These are phyloP conservation scores for Starmerella kuoi DNA, from an alignment of 805 yeast genomes.

Conservation along the genomic window DNA sequence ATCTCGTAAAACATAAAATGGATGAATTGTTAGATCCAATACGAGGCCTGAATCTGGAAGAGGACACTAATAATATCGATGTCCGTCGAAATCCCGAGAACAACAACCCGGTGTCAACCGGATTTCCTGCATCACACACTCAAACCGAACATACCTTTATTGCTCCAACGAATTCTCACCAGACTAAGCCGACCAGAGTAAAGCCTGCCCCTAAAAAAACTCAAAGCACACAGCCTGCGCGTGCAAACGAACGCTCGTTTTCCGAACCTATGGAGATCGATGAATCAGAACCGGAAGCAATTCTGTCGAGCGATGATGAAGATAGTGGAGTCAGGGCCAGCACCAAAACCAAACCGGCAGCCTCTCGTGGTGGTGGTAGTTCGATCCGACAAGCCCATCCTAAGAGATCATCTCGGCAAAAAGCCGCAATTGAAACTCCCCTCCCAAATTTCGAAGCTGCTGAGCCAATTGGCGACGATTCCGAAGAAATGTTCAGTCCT, in stretches of 20 bases:
- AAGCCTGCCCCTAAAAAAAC: no score
- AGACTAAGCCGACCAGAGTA: no score
- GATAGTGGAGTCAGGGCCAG: no score
- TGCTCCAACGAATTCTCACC: no score
- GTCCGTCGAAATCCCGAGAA: no score
- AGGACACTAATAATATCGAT: background rate
- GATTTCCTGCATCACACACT: no score
- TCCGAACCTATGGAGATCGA: background rate
- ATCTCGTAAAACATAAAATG: conserved; percentile 24
- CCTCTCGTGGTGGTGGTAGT: background rate
- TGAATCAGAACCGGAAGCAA: background rate
- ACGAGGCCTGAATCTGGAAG: background rate
- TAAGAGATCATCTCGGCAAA: background rate
- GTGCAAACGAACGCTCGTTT: no score
- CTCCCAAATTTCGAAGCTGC: background rate
- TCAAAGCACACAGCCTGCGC: no score
- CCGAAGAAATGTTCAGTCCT: conserved; percentile 9
- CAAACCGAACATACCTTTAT: no score
- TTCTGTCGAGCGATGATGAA: background rate
- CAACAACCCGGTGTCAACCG: no score
- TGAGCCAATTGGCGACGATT: conserved; percentile 1
- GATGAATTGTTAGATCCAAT: conserved; percentile 8
- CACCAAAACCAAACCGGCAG: no score
- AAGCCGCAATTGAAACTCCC: background rate
- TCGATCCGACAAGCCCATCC: no score